Conservation (phyloP, 495 filamentous ascomycete genomes). For the Sporormia fimetaria region DNA sequence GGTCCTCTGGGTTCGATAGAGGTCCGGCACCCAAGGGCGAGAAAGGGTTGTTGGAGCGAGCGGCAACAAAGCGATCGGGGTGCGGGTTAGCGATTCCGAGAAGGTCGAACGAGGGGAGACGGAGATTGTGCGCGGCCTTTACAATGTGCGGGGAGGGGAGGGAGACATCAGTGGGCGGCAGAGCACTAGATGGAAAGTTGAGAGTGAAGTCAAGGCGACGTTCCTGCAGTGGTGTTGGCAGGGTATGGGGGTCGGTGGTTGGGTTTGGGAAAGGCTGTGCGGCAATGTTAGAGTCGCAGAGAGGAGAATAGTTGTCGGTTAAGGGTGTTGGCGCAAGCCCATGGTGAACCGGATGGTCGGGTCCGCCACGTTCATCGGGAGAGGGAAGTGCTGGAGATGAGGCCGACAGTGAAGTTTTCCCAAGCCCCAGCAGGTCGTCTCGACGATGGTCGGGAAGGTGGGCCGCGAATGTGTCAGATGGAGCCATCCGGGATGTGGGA, state of each 20-base stretch:
- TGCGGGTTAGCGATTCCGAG: conserved; percentile 32
- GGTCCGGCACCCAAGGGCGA: conserved; percentile 17
- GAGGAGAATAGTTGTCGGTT: conserved; percentile 6
- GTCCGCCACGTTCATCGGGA: conserved; percentile 1
- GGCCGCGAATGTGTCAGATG: no score
- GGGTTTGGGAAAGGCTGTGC: conserved; percentile 13
- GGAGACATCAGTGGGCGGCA: conserved; percentile 10
- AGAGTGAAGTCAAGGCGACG: conserved; percentile 8
- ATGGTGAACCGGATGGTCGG: conserved; percentile 10
- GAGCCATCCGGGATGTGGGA: no score
- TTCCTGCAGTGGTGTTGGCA: conserved; percentile 14
- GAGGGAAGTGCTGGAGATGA: conserved; percentile 2
- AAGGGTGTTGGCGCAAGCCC: conserved; percentile 6
- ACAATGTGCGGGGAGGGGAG: conserved; percentile 12
- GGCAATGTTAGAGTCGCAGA: conserved; percentile 7
- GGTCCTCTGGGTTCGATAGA: conserved; percentile 22
- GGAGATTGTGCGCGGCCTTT: conserved; percentile 24
- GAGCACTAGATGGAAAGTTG: conserved; percentile 5
- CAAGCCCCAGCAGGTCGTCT: no score
- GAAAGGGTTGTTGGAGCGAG: conserved; percentile 10
- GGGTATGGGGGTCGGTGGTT: neutral
- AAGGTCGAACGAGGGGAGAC: conserved; percentile 31
- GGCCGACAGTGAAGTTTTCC: neutral
- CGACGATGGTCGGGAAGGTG: no score
- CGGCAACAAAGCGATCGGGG: conserved; percentile 26